Base-by-base conservation (phyloP, 2,329 filamentous ascomycete species). In the Fusarium tuaranense region DNA sequence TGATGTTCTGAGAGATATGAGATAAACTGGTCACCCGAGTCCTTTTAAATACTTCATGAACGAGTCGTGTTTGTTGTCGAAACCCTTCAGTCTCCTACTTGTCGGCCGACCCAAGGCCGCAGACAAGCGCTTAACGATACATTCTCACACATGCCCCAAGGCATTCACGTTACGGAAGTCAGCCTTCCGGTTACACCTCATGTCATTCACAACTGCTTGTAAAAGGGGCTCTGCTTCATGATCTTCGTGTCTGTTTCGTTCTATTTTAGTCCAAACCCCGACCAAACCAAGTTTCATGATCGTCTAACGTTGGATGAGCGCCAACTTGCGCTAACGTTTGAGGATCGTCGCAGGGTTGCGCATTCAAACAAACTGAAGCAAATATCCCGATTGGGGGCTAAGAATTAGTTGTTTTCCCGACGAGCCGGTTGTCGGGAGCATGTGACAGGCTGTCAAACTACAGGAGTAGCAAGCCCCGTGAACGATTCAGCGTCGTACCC, bases 241-340 rank as follows among this genome's bases (percentile, higher is more conserved):
- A 34, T 25, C 18, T 22, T 41, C 41, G 30, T 9, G 12, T 7
- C 20, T 22, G 41, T 63, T 48, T 63, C 30, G 41, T 25, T 36
- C 41, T 51, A 32, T 44, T 22, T 38, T 65, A 55, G 46, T 27
- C 22, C 27, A 46, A 13, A 51, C 20, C 27, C 39, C 30, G 36
- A 30, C 10, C 36, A 53, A 44, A 16, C 30, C 36, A 36, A n/a
- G 67, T 69, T 69, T 67, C 67, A 69, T 41, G 53, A 55, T 41
- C 16, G 65, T 68, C 39, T 62, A 61, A 44, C 20, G 9, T 38
- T 22, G 20, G 48, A 32, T 41, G 53, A 34, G 58, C 59, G 51
- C 59, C 64, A 64, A 60, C 39, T 55, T 60, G 36, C 57, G 53
- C 65, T 65, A 67, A 39, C n/a, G 68, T 70, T 70, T 70, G 64